Base-by-base conservation (phyloP, 2,329 filamentous ascomycete species). In the Leptographium procerum region DNA sequence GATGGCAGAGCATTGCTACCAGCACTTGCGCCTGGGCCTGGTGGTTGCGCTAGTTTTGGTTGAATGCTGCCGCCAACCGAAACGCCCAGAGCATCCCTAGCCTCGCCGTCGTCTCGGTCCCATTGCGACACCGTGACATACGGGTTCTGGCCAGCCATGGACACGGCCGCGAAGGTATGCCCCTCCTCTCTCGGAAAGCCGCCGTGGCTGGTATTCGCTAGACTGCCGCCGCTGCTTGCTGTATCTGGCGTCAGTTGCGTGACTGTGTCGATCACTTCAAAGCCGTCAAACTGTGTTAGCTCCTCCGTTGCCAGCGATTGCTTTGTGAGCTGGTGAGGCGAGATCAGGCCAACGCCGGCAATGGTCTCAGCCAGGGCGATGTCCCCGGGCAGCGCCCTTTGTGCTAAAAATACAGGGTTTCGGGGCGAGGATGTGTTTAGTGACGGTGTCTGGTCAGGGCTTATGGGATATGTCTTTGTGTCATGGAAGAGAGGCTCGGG, bases 41-140 rank as follows among this genome's bases (percentile, higher is more conserved):
- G 16, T 8, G 11, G 3, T 3, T 50, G 47, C n/a, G 28, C 14
- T 7, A 14, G 26, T 1, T 24, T n/a, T 24, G 22, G 22, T 14
- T 26, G 11, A 7, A 50, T 5, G 24, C 47, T 14, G 16, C 24
- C 10, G 4, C 11, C 47, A 26, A 50, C 11, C 26, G 24, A 24
- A 50, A 26, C 16, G 40, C 40, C 4, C 16, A 19, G 19, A 19
- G 7, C 4, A 19, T 50, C 45, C 28, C 45, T 8, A 14, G 9
- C 45, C 45, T 13, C 26, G 22, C 34, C 22, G 26, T 14, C 31
- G 13, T 29, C 48, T 51, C 28, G 33, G 52, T 75, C 78, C 77
- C 78, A 83, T 61, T 80, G 70, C 1, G 81, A 83, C 53, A 83
- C 77, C 7, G 76, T 81, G 24, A 84, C 77, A 31, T 75, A 74